Evolutionary conservation across 2,329 filamentous ascomycete species (phyloP), one percentile per base, ranked within the genome.

Genomic region (Ophiocordyceps robertsii): DNA sequence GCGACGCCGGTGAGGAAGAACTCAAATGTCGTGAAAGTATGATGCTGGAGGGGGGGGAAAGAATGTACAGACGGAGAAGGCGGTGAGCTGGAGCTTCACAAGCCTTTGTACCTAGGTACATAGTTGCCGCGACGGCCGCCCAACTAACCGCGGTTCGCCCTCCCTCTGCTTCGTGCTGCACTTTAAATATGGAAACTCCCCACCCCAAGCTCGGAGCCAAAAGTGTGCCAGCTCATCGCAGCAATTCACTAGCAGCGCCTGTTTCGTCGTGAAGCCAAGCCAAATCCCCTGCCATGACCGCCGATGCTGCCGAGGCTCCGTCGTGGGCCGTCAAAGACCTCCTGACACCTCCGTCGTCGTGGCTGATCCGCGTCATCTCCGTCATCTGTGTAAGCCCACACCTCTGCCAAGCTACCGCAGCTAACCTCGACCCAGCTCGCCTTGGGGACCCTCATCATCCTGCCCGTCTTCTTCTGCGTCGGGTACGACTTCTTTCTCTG

Each of bases 401-500:
- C 19, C 38, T 31, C 36, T 24, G 29, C 38, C 24, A 27, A 24
- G 38, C 27, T 31, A 37, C 42, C 41, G 33, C 42, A 24, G 31
- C 37, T 43, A 38, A 47, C 41, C 30, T 29, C 19, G 43, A 45
- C 44, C 45, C 42, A 72, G 68, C 57, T 67, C 41, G 57, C 57
- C 3, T 56, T 73, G 19, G 67, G 69, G 31, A 54, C 73, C 0
- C 55, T 68, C 10, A 64, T 72, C 37, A 59, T 67, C 36, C 45
- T 70, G 0, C 73, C 73, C 2, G 55, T 73, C 29, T 44, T 66
- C 29, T 53, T 63, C n/a, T 55, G 75, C 29, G 61, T 77, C 44
- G 46, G 64, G 29, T 66, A 73, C 49, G 73, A 77, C 51, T 53
- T 77, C 39, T 53, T 58, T 24, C 60, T 77, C 29, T 77, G 72